Conservation (phyloP, 2,329 filamentous ascomycete species). For the Fusarium ambrosium region DNA sequence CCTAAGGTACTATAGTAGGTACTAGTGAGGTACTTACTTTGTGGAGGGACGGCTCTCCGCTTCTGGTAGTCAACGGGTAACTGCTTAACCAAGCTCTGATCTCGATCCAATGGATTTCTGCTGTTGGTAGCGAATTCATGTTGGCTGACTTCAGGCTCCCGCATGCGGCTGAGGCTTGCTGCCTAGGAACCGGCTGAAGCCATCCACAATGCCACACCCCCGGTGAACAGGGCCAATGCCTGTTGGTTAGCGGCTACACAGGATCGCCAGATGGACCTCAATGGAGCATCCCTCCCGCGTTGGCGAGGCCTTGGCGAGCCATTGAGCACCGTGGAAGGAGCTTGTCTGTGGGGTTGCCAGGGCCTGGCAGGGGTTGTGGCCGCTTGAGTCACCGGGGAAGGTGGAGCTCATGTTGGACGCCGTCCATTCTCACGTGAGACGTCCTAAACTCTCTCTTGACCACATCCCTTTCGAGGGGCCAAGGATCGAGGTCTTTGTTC, state of each 20-base stretch:
- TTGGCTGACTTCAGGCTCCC: neutral
- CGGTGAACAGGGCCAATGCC: neutral
- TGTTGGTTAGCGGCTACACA: neutral
- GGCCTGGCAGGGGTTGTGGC: constrained; percentile 11
- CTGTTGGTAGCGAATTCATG: neutral
- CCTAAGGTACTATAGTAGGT: neutral
- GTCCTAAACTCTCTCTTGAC: neutral
- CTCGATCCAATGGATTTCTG: neutral
- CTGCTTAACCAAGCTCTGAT: neutral
- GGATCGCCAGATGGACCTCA: neutral
- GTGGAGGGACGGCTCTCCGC: neutral
- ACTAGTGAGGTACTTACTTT: neutral
- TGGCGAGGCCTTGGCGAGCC: neutral
- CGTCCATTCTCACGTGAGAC: constrained; percentile 21
- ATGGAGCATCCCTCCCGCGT: neutral
- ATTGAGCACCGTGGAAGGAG: neutral
- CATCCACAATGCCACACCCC: constrained; percentile 15
- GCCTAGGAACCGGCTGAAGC: constrained; percentile 30
- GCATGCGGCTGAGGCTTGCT: constrained; percentile 33
- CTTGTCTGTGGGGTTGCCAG: constrained; percentile 1
- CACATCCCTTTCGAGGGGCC: neutral
- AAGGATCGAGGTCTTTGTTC: neutral
- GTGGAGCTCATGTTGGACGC: constrained; percentile 15
- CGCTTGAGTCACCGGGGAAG: constrained; percentile 44
- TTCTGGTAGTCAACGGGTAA: neutral